These are phyloP conservation scores for Buddleja alternifolia DNA, from an alignment of 257 asterid species.

Conservation along the genomic window DNA sequence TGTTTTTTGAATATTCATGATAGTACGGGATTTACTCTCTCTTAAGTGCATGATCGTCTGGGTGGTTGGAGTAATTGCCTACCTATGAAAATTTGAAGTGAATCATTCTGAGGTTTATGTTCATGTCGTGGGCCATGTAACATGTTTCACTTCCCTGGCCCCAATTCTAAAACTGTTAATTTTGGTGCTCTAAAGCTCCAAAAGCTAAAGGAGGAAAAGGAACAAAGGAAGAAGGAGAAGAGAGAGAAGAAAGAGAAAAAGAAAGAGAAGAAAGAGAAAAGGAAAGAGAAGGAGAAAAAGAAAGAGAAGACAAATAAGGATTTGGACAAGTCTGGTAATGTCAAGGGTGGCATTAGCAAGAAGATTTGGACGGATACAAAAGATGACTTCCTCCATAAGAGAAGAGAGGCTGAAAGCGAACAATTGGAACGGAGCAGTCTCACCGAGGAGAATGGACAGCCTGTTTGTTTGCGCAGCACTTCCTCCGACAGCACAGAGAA, in stretches of 20 bases:
- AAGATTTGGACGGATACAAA: conserved; percentile 16
- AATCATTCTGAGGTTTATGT: conserved; percentile 24
- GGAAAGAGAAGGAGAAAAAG: conserved; percentile 24
- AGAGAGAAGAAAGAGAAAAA: conserved; percentile 42
- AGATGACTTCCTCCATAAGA: conserved; percentile 26
- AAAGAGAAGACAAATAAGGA: conserved; percentile 32
- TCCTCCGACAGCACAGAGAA: conserved; percentile 77
- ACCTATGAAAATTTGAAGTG: conserved; percentile 3
- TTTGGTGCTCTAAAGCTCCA: conserved; percentile 84
- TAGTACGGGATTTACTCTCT: neutral
- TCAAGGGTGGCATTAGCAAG: conserved; percentile 13
- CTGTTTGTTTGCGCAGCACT: conserved; percentile 42
- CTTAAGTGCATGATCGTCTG: neutral
- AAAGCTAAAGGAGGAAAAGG: conserved; percentile 47
- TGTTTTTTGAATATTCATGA: neutral
- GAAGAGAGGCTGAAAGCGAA: conserved; percentile 37
- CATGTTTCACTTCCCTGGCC: conserved; percentile 29
- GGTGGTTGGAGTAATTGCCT: neutral
- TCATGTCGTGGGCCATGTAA: conserved; percentile 26
- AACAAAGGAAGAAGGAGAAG: conserved; percentile 45
- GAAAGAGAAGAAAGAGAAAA: conserved; percentile 10
- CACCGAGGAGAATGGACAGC: conserved; percentile 58
- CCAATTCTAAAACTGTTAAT: conserved; percentile 50
- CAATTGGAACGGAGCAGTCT: conserved; percentile 61
- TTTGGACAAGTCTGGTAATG: conserved; percentile 20